Evolutionary conservation across 2,329 filamentous ascomycete genomes (phyloP).

Genomic region (Tolypocladium ophioglossoides): DNA sequence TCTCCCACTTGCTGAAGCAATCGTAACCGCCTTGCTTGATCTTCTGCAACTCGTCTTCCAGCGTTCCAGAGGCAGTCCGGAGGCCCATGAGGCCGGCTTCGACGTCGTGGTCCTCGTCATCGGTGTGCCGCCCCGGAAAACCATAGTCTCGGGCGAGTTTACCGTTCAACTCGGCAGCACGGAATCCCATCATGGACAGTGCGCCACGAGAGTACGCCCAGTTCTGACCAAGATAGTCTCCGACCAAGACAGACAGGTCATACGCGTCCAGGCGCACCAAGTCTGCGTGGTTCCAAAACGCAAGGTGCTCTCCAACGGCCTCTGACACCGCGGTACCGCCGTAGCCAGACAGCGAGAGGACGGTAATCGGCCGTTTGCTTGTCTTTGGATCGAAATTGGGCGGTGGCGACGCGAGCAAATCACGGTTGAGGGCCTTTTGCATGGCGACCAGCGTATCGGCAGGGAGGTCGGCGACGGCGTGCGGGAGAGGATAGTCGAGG

Average conservation of each 20-base stretch:
- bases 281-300: slow-evolving; percentile 51
- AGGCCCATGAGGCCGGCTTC: slow-evolving; percentile 20
- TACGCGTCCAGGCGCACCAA: slow-evolving; percentile 58
- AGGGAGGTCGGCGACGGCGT: slow-evolving; percentile 24
- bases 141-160: slow-evolving; percentile 38
- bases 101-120: slow-evolving; percentile 24
- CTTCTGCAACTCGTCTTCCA: slow-evolving; percentile 35
- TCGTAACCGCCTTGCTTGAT: slow-evolving; percentile 26
- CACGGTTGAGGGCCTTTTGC: slow-evolving; percentile 15
- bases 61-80: slow-evolving; percentile 13
- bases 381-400: slow-evolving; percentile 19
- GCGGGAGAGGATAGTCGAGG: slow-evolving; percentile 21
- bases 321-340: slow-evolving; percentile 26
- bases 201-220: slow-evolving; percentile 35
- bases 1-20: slow-evolving; percentile 42
- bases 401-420: slow-evolving; percentile 17
- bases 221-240: slow-evolving; percentile 58
- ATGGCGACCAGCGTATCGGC: slow-evolving; percentile 21
- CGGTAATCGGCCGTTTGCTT: slow-evolving; percentile 25
- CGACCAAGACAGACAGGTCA: slow-evolving; percentile 59
- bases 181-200: slow-evolving; percentile 45
- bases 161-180: slow-evolving; percentile 43
- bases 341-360: slow-evolving; percentile 27
- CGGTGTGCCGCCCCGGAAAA: slow-evolving; percentile 13
- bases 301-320: slow-evolving; percentile 51